A percentile compares a stretch with the other conserved stretches of the same genome.
These are phyloP conservation scores for Didymella glomerata DNA, from an alignment of 2,329 filamentous ascomycete species.

Conservation along the genomic window DNA sequence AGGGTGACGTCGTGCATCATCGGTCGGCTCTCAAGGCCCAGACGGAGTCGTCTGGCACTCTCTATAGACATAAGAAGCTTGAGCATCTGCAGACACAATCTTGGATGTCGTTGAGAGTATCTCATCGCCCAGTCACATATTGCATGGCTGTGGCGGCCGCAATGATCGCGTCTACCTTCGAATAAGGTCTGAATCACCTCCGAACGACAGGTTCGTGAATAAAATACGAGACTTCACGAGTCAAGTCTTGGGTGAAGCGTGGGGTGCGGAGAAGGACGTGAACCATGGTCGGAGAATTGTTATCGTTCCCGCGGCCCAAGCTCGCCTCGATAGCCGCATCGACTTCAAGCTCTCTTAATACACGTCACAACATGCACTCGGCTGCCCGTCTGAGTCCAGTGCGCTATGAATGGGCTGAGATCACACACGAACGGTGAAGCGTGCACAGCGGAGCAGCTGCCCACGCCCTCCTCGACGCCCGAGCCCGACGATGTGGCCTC, in stretches of 20 bases:
- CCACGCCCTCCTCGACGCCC: conserved; percentile 40
- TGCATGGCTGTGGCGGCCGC: no score
- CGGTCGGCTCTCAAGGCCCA: no score
- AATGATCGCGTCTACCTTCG: no score
- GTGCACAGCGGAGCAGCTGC: conserved; percentile 36
- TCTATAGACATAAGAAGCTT: no score
- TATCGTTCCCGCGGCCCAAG: conserved; percentile 1
- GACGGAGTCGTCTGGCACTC: no score
- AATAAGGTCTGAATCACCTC: no score
- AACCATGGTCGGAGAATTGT: conserved; percentile 3
- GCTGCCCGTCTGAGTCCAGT: conserved; percentile 17
- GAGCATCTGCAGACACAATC: no score
- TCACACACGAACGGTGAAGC: conserved; percentile 30
- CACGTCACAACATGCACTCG: conserved; percentile 30
- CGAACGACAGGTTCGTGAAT: no score
- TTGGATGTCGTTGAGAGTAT: no score
- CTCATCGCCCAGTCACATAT: no score
- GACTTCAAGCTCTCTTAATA: conserved; percentile 7
- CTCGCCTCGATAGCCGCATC: conserved; percentile 7
- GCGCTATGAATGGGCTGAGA: conserved; percentile 45
- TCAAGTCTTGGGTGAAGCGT: neutral
- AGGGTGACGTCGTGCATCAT: no score
- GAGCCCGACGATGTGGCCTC: conserved; percentile 37
- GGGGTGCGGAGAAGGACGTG: neutral
- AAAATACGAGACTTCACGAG: neutral